Base-by-base conservation (phyloP, 2,329 filamentous ascomycete species). In the Aureobasidium pullulans region DNA sequence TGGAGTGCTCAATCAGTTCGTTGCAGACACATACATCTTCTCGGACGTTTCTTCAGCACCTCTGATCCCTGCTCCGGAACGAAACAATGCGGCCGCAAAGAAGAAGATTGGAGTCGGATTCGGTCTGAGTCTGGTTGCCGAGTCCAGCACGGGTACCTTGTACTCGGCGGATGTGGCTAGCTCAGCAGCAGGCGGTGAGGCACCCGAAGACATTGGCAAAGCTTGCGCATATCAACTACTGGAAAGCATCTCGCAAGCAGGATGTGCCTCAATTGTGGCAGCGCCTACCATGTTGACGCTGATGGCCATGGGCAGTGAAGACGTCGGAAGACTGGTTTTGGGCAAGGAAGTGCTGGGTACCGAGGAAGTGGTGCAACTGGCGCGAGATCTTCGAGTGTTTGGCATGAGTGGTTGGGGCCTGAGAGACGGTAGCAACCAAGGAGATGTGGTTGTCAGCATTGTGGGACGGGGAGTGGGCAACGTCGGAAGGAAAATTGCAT, bases 231-330 rank as follows among this genome's bases (percentile, higher is more conserved):
- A 89, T 70, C 92, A 96, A 73, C 76, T 99, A 53, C 77, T 99
- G 11, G 92, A 97, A 73, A 82, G 85, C 23, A 87, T 97, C 62
- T 83, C 83, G 54, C 83, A 86, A 66, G 93, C 92, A 10, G 94
- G 94, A 1, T 96, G 90, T 70, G 88, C 89, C 3, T 87, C 85
- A 57, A 80, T 79, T 13, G 81, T 87, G 3, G 88, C 90, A 2
- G 85, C 86, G 5, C 79, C 84, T 3, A 93, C 87, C 0, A 81
- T 96, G 64, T 73, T 99, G 57, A 89, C 86, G 16, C 78, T 99
- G 63, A 99, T 99, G 94, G 90, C 92, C 36, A 97, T 99, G 94
- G 94, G 94, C 0, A 90, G 88, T 1, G 94, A 97, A 71, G 94
- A 99, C 72, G 91, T 99, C 13, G 94, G 94, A 4, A 83, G 94